Evolutionary conservation across 2,329 filamentous ascomycete genomes (phyloP).

Genomic region (Daldinia sp.): DNA sequence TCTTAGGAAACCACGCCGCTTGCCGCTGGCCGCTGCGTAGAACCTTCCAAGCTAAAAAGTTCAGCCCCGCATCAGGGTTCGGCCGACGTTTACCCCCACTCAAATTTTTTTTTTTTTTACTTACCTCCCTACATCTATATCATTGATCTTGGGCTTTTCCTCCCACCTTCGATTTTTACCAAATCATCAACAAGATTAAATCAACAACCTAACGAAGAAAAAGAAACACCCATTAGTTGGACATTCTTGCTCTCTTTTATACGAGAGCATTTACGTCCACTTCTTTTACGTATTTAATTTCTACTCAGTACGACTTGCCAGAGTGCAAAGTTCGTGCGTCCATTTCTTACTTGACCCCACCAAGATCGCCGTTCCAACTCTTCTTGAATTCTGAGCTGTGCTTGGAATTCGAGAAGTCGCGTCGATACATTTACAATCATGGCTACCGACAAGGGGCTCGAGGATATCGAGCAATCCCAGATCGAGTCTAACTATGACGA

Average conservation of each 20-base stretch:
- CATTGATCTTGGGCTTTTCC: slow-evolving; percentile 42
- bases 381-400: slow-evolving; percentile 80
- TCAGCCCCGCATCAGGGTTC: slow-evolving; percentile 44
- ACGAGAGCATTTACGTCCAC: slow-evolving; percentile 48
- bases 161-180: slow-evolving; percentile 44
- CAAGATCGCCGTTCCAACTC: slow-evolving; percentile 51
- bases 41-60: slow-evolving; percentile 23
- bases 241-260: slow-evolving; percentile 45
- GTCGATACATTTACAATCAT: slow-evolving; percentile 77
- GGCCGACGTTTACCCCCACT: slow-evolving; percentile 50
- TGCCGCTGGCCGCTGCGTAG: slow-evolving; percentile 23
- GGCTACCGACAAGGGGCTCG: slow-evolving; percentile 98
- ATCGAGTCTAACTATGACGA: slow-evolving; percentile 99
- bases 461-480: slow-evolving; percentile 80
- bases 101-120: slow-evolving; percentile 54
- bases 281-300: slow-evolving; percentile 45
- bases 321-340: slow-evolving; percentile 46
- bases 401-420: slow-evolving; percentile 79
- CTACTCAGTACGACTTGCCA: slow-evolving; percentile 46
- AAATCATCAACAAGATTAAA: slow-evolving; percentile 42
- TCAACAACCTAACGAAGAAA: slow-evolving; percentile 37
- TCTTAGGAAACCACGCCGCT: slow-evolving; percentile 4
- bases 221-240: slow-evolving; percentile 35
- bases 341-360: slow-evolving; percentile 53
- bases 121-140: slow-evolving; percentile 33